Base-by-base conservation (phyloP, 345 rosid species). In the Anacardium occidentale region DNA sequence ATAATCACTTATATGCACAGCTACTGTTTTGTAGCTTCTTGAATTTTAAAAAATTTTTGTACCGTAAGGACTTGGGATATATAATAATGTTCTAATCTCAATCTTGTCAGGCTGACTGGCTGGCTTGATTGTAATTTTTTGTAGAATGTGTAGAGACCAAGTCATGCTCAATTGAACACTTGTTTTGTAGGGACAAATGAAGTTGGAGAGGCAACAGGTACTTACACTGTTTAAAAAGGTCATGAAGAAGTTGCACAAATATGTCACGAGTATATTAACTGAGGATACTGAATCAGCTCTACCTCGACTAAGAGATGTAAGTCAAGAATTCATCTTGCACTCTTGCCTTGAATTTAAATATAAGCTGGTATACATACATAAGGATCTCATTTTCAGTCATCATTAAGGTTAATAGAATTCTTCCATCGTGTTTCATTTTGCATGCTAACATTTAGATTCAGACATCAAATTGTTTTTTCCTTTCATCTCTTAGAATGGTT, bases 271-370 rank as follows among this genome's bases (percentile, higher is more conserved):
- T 59, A 69, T 89, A 71, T 91, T 92, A 69, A 80, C 93, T 3
- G 75, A 87, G 40, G 93, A 93, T 83, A 79, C 85, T 34, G 83
- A 80, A 56, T 75, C 91, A 20, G 84, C 88, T 59, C 72, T 85
- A 58, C 94, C 96, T 64, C 88, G 89, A 75, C 70, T 91, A 61
- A 91, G 86, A 83, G 98, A 92, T 78, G 99, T 95, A 79, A 87
- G 90, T 75, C 69, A 48, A 32, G 24, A 50, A 12, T 45, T 47
- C 55, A 52, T 18, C 55, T 15, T 48, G 20, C 14, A 51, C 59
- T 69, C 26, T 7, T 29, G 32, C 37, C n/a, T 58, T 21, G 5
- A 4, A 58, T 7, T 56, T 40, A 70, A 22, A 34, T 25, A 56
- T 57, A 26, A 4, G 21, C 37, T 56, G 5, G 29, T 29, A 18